phyloP scores from a whole-genome alignment of 345 rosid genomes.

The Eucalyptus melliodora region DNA sequence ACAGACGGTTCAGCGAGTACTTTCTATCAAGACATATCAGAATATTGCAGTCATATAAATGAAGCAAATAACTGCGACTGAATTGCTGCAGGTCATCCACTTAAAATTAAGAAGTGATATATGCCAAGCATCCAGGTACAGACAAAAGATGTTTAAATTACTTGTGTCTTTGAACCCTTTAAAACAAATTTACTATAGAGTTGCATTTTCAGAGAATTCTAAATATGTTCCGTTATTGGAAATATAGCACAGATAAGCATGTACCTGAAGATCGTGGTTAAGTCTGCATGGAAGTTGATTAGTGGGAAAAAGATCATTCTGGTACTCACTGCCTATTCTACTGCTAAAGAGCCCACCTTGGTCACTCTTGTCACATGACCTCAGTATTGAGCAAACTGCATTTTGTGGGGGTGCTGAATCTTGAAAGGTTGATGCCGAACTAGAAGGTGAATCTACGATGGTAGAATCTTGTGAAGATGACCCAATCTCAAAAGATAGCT shows the following conservation, averaged over 20 bases:
- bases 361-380: neutral
- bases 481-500: constrained; percentile 46
- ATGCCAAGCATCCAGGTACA: neutral
- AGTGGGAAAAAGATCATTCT: constrained; percentile 7
- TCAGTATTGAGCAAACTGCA: neutral
- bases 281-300: constrained; percentile 4
- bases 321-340: constrained; percentile 1
- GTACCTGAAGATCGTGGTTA: constrained; percentile 41
- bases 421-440: constrained; percentile 12
- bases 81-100: neutral
- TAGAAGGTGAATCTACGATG: constrained; percentile 12
- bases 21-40: neutral
- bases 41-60: neutral
- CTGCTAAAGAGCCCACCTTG: neutral
- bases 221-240: neutral
- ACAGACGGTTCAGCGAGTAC: neutral
- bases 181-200: neutral
- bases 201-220: neutral
- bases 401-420: constrained; percentile 2
- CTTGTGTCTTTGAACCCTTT: neutral
- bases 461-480: constrained; percentile 32
- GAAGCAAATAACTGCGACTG: neutral
- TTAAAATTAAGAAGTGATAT: neutral
- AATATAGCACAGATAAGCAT: neutral
- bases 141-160: neutral